Percentiles rank a stretch among this genome's conserved stretches.
These are phyloP conservation scores for Xanthoparmelia taractica DNA, from an alignment of 495 filamentous ascomycete species.

Conservation along the genomic window DNA sequence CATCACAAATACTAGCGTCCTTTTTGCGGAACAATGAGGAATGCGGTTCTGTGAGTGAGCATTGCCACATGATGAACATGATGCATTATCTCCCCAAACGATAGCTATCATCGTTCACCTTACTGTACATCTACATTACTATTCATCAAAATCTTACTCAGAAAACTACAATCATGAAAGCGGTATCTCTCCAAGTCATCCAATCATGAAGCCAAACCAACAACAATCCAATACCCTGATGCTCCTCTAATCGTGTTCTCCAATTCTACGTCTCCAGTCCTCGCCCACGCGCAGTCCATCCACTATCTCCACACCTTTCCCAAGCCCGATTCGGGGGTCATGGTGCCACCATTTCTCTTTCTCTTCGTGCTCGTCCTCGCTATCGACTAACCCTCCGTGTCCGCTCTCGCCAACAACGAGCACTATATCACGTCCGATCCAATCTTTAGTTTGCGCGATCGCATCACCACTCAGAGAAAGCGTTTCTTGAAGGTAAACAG, in stretches of 20 bases:
- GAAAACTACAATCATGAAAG: neutral
- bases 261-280: slow-evolving; percentile 72
- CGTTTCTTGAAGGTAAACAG: slow-evolving; percentile 79
- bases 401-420: slow-evolving; percentile 80
- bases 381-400: slow-evolving; percentile 79
- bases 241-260: slow-evolving; percentile 53
- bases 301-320: slow-evolving; percentile 78
- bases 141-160: neutral
- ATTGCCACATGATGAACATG: neutral
- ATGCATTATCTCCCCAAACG: neutral
- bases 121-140: neutral
- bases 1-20: slow-evolving; percentile 8
- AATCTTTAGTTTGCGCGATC: slow-evolving; percentile 65
- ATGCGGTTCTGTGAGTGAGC: neutral
- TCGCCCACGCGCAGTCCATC: slow-evolving; percentile 69
- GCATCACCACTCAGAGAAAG: slow-evolving; percentile 62
- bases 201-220: slow-evolving; percentile 2
- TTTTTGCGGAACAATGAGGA: slow-evolving; percentile 12
- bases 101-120: neutral
- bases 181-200: neutral
- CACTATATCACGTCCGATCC: slow-evolving; percentile 76
- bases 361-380: slow-evolving; percentile 68
- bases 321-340: slow-evolving; percentile 71
- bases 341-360: slow-evolving; percentile 73
- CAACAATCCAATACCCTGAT: neutral